A percentile compares a stretch with the other conserved stretches of the same genome.
Evolutionary conservation across 1,139 yeast genomes (phyloP).

Genomic region (Wickerhamomyces sp.): DNA sequence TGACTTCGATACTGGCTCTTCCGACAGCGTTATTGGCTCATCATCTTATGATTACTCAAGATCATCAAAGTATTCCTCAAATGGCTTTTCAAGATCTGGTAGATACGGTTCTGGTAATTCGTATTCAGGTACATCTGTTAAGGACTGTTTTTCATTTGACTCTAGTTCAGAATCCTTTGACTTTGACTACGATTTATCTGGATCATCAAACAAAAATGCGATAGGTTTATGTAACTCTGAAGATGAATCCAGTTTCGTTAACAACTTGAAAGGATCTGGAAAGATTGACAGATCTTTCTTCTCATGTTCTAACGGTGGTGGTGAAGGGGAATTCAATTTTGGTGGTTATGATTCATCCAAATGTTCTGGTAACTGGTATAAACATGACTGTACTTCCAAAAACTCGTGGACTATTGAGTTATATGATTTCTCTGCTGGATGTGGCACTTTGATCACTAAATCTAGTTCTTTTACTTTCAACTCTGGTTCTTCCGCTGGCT

Average conservation of each 20-base stretch:
- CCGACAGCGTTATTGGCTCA: background rate
- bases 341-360: conserved; percentile 1
- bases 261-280: background rate
- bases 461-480: conserved; percentile 8
- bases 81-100: background rate
- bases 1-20: background rate
- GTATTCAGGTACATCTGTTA: background rate
- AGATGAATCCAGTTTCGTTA: background rate
- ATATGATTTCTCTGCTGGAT: conserved; percentile 11
- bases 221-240: background rate
- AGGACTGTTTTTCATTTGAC: background rate
- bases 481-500: conserved; percentile 11
- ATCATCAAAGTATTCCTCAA: background rate
- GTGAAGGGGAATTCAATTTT: conserved; percentile 1
- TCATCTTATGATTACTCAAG: background rate
- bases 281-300: conserved; percentile 1
- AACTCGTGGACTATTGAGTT: conserved; percentile 7
- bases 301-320: background rate
- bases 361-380: background rate
- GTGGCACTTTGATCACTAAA: conserved; percentile 6
- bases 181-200: background rate
- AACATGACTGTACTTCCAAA: background rate
- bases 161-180: background rate
- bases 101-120: background rate
- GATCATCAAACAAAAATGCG: background rate